phyloP scores from a whole-genome alignment of 2,329 filamentous ascomycete genomes.

The Penicillium janthinellum region DNA sequence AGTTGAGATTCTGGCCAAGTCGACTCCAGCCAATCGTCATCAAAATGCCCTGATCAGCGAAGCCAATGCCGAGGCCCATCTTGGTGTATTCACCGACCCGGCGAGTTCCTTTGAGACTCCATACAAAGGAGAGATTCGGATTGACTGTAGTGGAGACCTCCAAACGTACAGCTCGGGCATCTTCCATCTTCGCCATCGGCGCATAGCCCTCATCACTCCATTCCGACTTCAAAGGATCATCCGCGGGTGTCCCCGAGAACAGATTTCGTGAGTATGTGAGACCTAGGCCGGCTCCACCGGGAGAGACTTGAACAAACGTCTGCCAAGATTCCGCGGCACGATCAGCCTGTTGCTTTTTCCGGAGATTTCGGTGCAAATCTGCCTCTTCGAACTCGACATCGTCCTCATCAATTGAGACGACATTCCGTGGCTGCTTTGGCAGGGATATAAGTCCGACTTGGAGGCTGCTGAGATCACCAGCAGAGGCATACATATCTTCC shows the following conservation, averaged over 20 bases:
- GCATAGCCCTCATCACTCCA: conserved; percentile 46
- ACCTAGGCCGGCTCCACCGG: conserved; percentile 31
- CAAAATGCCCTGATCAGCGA: conserved; percentile 40
- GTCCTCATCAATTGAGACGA: conserved; percentile 27
- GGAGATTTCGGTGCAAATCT: conserved; percentile 6
- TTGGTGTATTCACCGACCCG: conserved; percentile 41
- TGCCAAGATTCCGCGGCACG: conserved; percentile 39
- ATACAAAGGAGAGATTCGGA: conserved; percentile 34
- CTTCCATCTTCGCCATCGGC: conserved; percentile 31
- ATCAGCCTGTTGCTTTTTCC: conserved; percentile 23
- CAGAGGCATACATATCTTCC: conserved; percentile 20
- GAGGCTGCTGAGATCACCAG: conserved; percentile 33
- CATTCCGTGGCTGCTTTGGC: conserved; percentile 22
- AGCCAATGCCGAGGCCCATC: conserved; percentile 43
- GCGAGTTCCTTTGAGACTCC: conserved; percentile 41
- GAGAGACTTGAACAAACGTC: conserved; percentile 33
- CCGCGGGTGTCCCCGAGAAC: conserved; percentile 38
- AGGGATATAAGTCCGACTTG: conserved; percentile 38
- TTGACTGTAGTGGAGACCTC: conserved; percentile 34
- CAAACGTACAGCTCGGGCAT: conserved; percentile 38
- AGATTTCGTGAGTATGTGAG: conserved; percentile 42
- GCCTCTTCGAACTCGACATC: conserved; percentile 28
- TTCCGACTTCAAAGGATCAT: conserved; percentile 39
- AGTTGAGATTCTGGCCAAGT: conserved; percentile 42
- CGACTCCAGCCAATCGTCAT: conserved; percentile 45